Percentiles rank a stretch among this genome's conserved stretches.
Evolutionary conservation across 805 yeast species (phyloP).

Genomic region (Candida ponderosae): DNA sequence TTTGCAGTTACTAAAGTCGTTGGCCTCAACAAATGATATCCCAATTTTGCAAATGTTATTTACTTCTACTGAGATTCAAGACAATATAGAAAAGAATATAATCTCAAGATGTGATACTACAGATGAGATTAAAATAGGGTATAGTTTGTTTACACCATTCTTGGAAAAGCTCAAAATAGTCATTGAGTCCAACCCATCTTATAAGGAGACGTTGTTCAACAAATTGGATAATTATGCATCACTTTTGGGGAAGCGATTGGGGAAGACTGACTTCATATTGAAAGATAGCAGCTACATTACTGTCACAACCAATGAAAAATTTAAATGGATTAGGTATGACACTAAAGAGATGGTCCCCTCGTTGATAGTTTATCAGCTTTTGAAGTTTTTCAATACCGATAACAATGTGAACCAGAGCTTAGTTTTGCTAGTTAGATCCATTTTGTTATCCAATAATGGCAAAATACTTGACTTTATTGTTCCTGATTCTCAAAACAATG

Average conservation of each 20-base stretch:
- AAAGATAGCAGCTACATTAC: background rate
- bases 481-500: background rate
- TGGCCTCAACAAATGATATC: background rate
- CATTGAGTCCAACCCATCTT: background rate
- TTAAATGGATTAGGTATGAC: conserved; percentile 1
- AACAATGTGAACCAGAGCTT: conserved; percentile 6
- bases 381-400: conserved; percentile 14
- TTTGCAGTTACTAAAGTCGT: background rate
- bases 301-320: background rate
- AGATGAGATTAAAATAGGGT: no score
- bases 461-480: conserved; percentile 4
- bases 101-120: no score
- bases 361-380: background rate
- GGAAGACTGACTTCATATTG: no score
- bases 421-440: conserved; percentile 4
- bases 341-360: background rate
- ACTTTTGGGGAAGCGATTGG: no score
- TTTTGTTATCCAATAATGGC: conserved; percentile 1
- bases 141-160: no score
- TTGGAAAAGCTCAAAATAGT: background rate
- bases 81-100: background rate
- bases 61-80: background rate
- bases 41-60: background rate
- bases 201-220: background rate
- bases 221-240: background rate